Conservation (phyloP, 2,329 filamentous ascomycete species). For the Stachybotrys chartarum region DNA sequence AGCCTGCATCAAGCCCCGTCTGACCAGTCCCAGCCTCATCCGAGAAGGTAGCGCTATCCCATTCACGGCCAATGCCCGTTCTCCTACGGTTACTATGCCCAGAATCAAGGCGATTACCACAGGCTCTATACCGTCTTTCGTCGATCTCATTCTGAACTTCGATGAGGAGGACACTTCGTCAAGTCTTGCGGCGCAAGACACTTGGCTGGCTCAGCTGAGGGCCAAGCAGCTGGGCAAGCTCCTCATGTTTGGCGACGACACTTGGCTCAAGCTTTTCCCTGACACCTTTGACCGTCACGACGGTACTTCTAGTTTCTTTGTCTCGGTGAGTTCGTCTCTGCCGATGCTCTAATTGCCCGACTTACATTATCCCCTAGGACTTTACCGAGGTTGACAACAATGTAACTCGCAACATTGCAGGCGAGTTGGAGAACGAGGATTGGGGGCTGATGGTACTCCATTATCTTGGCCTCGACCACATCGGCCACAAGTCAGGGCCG, state of each 20-base stretch:
- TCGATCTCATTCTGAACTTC: conserved; percentile 94
- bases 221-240: conserved; percentile 65
- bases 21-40: conserved; percentile 57
- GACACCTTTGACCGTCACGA: conserved; percentile 79
- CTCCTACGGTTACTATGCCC: conserved; percentile 97
- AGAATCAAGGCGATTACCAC: conserved; percentile 96
- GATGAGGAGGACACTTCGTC: conserved; percentile 90
- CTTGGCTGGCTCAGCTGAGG: conserved; percentile 91
- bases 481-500: conserved; percentile 92
- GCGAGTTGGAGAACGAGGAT: conserved; percentile 68
- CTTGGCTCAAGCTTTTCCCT: conserved; percentile 95
- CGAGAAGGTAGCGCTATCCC: conserved; percentile 76
- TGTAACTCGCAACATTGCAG: conserved; percentile 81
- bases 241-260: conserved; percentile 95
- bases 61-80: conserved; percentile 92
- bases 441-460: conserved; percentile 95
- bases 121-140: conserved; percentile 94
- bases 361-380: conserved; percentile 49
- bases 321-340: conserved; percentile 62
- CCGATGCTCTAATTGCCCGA: background rate
- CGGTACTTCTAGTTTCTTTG: conserved; percentile 96
- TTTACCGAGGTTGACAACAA: conserved; percentile 98
- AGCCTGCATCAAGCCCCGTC: background rate
- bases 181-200: conserved; percentile 81
- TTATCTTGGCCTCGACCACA: conserved; percentile 93